A percentile compares a stretch with the other conserved stretches of the same genome.
Conservation (phyloP, 1,284 basidiomycete genomes). For the Papiliotrema terrestris region DNA sequence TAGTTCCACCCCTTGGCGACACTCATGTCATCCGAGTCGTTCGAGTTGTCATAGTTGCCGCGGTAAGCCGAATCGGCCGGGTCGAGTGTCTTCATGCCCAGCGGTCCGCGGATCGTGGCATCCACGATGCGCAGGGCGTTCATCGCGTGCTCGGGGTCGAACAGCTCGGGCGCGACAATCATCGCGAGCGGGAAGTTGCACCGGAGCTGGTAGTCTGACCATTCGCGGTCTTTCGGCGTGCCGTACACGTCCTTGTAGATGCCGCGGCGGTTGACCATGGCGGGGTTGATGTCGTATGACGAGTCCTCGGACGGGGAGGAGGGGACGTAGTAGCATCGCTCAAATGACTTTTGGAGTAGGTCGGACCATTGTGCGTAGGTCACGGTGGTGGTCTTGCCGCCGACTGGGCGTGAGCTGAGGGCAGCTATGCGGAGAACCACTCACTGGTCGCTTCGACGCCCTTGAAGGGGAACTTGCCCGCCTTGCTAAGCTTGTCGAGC, state of each 20-base stretch:
- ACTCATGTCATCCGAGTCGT: constrained; percentile 74
- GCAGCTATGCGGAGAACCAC: constrained; percentile 39
- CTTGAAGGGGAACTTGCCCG: constrained; percentile 80
- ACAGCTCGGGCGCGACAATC: constrained; percentile 94
- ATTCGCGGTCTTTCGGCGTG: constrained; percentile 78
- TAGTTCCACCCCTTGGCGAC: constrained; percentile 86
- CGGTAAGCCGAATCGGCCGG: constrained; percentile 79
- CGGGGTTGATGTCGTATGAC: constrained; percentile 67
- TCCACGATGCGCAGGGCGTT: constrained; percentile 73
- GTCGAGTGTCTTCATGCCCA: constrained; percentile 94
- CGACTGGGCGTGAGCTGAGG: constrained; percentile 53
- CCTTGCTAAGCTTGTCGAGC: constrained; percentile 65
- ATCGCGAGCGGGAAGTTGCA: constrained; percentile 94
- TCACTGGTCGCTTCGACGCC: constrained; percentile 76
- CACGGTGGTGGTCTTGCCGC: constrained; percentile 66
- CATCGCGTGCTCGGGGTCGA: constrained; percentile 74
- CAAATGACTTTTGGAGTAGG: constrained; percentile 81
- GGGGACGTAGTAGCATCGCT: constrained; percentile 86
- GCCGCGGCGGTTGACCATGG: constrained; percentile 79
- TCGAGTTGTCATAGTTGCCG: constrained; percentile 84
- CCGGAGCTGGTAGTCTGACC: constrained; percentile 94
- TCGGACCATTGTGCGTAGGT: constrained; percentile 89
- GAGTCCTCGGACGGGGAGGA: constrained; percentile 69
- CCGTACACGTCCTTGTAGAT: constrained; percentile 99
- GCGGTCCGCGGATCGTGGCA: constrained; percentile 68